Evolutionary conservation across 129 eudicot species (phyloP), one percentile per base, ranked within the genome.

Genomic region (Escallonia rubra): DNA sequence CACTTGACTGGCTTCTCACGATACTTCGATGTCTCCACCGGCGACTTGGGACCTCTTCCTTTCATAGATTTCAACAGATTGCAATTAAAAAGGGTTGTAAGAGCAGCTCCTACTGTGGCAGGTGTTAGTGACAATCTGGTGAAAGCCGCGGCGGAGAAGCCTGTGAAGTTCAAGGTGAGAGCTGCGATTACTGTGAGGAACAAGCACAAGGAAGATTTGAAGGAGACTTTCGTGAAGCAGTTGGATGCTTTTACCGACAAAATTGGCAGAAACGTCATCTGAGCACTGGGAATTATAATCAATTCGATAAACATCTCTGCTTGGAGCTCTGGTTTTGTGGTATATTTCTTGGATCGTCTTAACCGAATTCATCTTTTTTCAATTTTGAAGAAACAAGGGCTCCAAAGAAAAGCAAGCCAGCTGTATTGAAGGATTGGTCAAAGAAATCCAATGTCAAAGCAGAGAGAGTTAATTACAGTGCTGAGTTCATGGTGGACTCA

Each of bases 1-100:
- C 76, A 43, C 78, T 90, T 90, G n/a, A 91, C 91, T n/a, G 97
- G 95, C 71, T 90, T 90, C 70, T 90, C 96, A 81, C 83, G 72
- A 51, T 78, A 66, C 78, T 79, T 85, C 39, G 86, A 74, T 11
- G 73, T 67, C 65, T 78, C 91, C 66, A 79, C 67, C 0, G 85
- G 81, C 8, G 82, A 82, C 69, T 65, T 87, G 43, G 74, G 83
- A 2, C 63, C 53, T 65, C 74, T 65, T 57, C 63, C 81, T 45
- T 67, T 67, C 52, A 38, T 44, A 41, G 82, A 72, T 51, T 83
- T 83, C 12, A 81, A 55, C 74, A 77, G 63, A 56, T 15, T 45
- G 39, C 9, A 46, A 60, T 23, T 58, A 34, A 59, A 45, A 8
- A 15, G 0, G 9, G 13, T 6, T 42, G 41, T 1, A 39, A 67